Evolutionary conservation across 116 monocot species (phyloP).

Genomic region (Trichopus zeylanicus): DNA sequence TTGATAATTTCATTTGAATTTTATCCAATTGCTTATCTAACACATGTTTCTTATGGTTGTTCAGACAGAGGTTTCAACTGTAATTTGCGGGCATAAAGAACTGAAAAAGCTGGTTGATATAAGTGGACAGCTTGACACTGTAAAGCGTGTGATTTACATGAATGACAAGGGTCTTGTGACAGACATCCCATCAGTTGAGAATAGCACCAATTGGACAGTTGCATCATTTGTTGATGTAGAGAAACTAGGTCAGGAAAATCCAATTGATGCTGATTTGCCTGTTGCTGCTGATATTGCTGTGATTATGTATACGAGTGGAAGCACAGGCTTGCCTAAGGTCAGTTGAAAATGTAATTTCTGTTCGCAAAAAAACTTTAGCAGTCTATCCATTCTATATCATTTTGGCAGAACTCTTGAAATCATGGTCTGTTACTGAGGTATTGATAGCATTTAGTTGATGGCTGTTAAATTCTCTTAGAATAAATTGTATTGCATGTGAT

Average conservation of each 20-base stretch:
- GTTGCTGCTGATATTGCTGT: conserved; percentile 77
- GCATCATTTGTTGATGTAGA: conserved; percentile 69
- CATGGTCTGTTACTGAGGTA: too few species aligned
- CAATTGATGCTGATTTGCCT: conserved; percentile 61
- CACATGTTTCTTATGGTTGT: not conserved
- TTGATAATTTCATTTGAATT: too few species aligned
- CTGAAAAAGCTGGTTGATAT: conserved; percentile 80
- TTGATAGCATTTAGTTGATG: too few species aligned
- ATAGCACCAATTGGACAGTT: conserved; percentile 42
- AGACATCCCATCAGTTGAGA: conserved; percentile 50
- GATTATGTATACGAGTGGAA: conserved; percentile 99
- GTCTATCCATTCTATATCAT: too few species aligned
- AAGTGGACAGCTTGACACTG: conserved; percentile 69
- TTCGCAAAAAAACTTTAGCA: too few species aligned
- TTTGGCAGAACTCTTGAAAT: too few species aligned
- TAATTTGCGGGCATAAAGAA: conserved; percentile 85
- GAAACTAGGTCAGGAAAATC: conserved; percentile 56
- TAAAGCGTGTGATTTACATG: conserved; percentile 74
- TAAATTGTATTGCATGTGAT: too few species aligned
- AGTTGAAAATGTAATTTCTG: too few species aligned
- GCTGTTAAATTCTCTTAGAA: too few species aligned
- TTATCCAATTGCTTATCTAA: not conserved
- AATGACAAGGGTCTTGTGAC: conserved; percentile 54
- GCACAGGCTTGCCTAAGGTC: conserved; percentile 97
- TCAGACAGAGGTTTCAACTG: conserved; percentile 91